phyloP scores from a whole-genome alignment of 345 rosid genomes.

The Ailanthus altissimus region DNA sequence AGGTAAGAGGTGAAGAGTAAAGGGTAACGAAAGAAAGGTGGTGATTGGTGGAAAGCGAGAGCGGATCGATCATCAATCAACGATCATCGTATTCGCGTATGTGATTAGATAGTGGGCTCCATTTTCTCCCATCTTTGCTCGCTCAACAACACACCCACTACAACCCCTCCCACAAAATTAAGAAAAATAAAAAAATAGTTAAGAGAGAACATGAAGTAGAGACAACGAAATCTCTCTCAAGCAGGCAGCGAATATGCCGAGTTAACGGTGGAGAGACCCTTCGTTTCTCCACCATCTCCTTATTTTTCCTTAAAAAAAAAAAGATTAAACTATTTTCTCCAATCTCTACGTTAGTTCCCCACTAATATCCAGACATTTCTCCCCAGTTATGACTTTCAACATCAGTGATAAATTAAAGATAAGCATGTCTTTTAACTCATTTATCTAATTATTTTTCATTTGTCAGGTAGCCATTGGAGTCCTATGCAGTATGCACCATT shows the following conservation, averaged over 20 bases:
- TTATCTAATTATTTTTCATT: background rate
- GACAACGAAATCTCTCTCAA: conserved; percentile 31
- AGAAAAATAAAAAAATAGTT: too few species aligned
- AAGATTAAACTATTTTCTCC: background rate
- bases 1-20: conserved; percentile 24
- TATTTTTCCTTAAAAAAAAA: background rate
- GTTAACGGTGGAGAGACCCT: conserved; percentile 45
- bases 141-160: conserved; percentile 27
- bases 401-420: background rate
- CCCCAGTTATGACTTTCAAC: conserved; percentile 22
- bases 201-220: conserved; percentile 7
- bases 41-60: conserved; percentile 6
- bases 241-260: conserved; percentile 46
- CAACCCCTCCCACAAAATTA: too few species aligned
- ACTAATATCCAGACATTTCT: conserved; percentile 29
- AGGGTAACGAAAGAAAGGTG: background rate
- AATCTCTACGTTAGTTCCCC: conserved; percentile 25
- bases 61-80: background rate
- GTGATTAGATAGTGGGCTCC: conserved; percentile 35
- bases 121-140: conserved; percentile 28
- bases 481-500: background rate
- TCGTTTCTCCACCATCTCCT: conserved; percentile 38
- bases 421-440: background rate
- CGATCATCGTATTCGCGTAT: background rate
- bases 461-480: conserved; percentile 10